Evolutionary conservation across 1,139 yeast genomes (phyloP), one percentile per base, ranked within the genome.

Genomic region (Zygoascus sp.): DNA sequence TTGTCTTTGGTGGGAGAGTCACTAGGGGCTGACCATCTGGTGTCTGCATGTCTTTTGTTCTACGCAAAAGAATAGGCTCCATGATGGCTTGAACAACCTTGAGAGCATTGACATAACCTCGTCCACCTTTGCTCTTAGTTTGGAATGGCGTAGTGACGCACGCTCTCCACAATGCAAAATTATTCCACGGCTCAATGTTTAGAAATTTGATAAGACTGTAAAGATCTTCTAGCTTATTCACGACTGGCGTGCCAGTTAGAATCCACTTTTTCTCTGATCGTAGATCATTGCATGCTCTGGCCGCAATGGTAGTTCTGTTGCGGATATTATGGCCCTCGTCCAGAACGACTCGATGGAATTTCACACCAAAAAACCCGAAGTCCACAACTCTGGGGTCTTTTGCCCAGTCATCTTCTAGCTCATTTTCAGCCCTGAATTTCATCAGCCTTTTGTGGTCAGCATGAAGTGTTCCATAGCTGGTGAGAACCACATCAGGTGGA

Each of bases 271-370:
- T 72, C 37, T 74, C 73, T 59, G 87, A 80, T 11, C 69, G 61
- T 19, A 92, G 62, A 34, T 78, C 83, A 63, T 78, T 80, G 9
- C 90, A 76, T 0, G 97, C 86, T 57, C 81, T 83, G 0, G 97
- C 81, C 0, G 96, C 84, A 52, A 83, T 83, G 1, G 96, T 83
- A 42, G 76, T 70, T 57, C 94, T 73, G 62, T 90, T 90, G 59
- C 96, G 74, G 50, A 92, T 92, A 30, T 78, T 84, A 61, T 92
- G 98, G 4, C 95, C 97, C 64, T 92, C 98, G 65, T 92, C 98
- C 16, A 92, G 64, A 0, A 92, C 84, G 1, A 90, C 72, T 45
- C 98, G 73, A 58, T 83, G 82, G 63, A 83, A 92, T 47, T 80
- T 78, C 2, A 88, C 80, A 0, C 89, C 79, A 61, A 76, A 90